Evolutionary conservation across 1,284 basidiomycete genomes (phyloP).

Genomic region (Ustilago trichophora): DNA sequence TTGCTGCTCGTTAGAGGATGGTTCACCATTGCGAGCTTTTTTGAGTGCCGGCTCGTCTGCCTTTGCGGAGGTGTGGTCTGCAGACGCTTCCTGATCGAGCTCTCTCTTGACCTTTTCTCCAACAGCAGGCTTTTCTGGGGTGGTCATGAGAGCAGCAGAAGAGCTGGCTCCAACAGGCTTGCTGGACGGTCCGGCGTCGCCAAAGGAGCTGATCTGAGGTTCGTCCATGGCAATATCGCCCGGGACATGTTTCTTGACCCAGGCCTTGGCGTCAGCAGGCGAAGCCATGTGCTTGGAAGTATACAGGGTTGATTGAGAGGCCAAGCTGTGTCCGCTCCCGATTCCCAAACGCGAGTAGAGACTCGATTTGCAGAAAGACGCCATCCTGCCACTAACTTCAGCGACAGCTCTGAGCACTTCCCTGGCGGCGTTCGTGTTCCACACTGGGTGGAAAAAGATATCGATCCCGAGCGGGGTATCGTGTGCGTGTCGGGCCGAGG

Average conservation of each 20-base stretch:
- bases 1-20: neutral
- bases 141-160: neutral
- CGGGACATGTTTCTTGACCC: neutral
- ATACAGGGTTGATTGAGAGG: slow-evolving; percentile 11
- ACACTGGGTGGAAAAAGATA: slow-evolving; percentile 18
- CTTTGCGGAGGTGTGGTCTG: neutral
- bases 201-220: neutral
- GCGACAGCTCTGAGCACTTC: slow-evolving; percentile 18
- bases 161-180: neutral
- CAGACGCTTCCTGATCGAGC: neutral
- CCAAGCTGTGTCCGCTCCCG: slow-evolving; percentile 10
- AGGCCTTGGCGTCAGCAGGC: slow-evolving; percentile 13
- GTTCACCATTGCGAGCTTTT: slow-evolving; percentile 10
- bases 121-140: too few relatives aligned
- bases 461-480: slow-evolving; percentile 21
- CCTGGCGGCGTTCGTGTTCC: slow-evolving; percentile 19
- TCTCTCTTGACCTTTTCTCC: neutral
- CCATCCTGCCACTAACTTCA: slow-evolving; percentile 14
- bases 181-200: neutral
- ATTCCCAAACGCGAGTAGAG: slow-evolving; percentile 28
- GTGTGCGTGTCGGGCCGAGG: neutral
- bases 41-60: slow-evolving; percentile 7
- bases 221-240: too few relatives aligned
- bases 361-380: slow-evolving; percentile 26
- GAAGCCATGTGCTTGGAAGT: slow-evolving; percentile 13